Base-by-base conservation (phyloP, 2,329 filamentous ascomycete genomes). In the Colletotrichum navitas region DNA sequence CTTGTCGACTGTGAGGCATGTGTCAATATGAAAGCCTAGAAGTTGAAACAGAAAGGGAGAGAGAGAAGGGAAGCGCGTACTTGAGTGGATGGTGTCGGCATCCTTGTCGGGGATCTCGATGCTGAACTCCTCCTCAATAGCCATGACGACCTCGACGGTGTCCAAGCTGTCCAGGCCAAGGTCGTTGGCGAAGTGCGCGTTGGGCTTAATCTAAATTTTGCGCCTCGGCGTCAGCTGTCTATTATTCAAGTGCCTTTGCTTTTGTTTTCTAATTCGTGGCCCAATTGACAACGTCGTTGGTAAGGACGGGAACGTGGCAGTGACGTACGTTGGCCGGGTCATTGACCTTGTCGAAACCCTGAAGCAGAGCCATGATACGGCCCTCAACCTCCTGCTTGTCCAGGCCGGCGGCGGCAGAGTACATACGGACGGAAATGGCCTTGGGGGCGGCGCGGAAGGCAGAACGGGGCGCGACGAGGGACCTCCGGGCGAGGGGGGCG, bases 81-180 rank as follows among this genome's bases (percentile, higher is more conserved):
- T 91, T 80, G 94, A 97, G 89, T 96, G 94, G 83, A 98, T 97
- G 76, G 89, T 88, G 83, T 98, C 95, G 76, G 95, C 95, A 81
- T 97, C 94, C 90, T 97, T 97, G 86, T 98, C 95, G 77, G 95
- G 95, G 79, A 98, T 98, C 89, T 98, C 95, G 83, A 98, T 96
- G 92, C 94, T 90, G 81, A 91, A 90, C 79, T 91, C 87, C 91
- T 99, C 96, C 90, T 99, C 96, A 85, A 99, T 98, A 76, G 96
- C 96, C 96, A 99, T 99, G 79, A 99, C 96, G 76, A 99, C 96
- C 89, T 99, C 96, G 75, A 99, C 96, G 75, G 96, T 98, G 84
- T 99, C 96, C 83, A 99, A 90, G 85, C 93, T 97, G 87, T 99
- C 96, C 79, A 99, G 88, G 76, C 95, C 96, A 75, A 99, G 93